Evolutionary conservation across 805 yeast species (phyloP).

Genomic region (Ogataea wickerhamii): DNA sequence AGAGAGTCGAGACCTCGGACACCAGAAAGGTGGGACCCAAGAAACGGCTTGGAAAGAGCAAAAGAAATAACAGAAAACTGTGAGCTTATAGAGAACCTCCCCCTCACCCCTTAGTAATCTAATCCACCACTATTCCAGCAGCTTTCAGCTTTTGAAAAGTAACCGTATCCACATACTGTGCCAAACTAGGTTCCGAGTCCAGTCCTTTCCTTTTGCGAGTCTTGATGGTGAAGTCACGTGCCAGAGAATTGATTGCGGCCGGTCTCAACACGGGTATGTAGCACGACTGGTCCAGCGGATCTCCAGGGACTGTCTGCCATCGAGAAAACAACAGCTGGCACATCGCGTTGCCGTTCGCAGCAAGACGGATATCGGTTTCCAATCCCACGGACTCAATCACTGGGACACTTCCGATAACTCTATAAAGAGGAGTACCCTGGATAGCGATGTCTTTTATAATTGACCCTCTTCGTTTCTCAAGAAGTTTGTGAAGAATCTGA

Average conservation of each 20-base stretch:
- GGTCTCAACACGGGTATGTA: conserved; percentile 69
- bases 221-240: conserved; percentile 86
- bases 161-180: conserved; percentile 63
- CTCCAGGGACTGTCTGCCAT: conserved; percentile 87
- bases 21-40: conserved; percentile 21
- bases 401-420: conserved; percentile 65
- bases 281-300: conserved; percentile 72
- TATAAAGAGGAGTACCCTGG: conserved; percentile 68
- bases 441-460: conserved; percentile 47
- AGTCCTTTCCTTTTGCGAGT: conserved; percentile 88
- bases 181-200: conserved; percentile 63
- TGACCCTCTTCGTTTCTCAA: conserved; percentile 70
- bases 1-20: conserved; percentile 45
- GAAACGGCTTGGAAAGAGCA: conserved; percentile 54
- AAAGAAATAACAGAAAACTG: conserved; percentile 37
- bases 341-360: conserved; percentile 76
- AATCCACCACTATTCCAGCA: conserved; percentile 20
- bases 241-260: conserved; percentile 64
- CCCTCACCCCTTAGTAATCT: no score
- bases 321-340: conserved; percentile 60
- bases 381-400: conserved; percentile 89
- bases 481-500: conserved; percentile 28
- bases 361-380: conserved; percentile 77
- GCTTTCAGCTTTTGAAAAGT: conserved; percentile 47
- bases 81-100: conserved; percentile 1